phyloP scores from a whole-genome alignment of 495 filamentous ascomycete species.

The Elasticomyces elasticus region DNA sequence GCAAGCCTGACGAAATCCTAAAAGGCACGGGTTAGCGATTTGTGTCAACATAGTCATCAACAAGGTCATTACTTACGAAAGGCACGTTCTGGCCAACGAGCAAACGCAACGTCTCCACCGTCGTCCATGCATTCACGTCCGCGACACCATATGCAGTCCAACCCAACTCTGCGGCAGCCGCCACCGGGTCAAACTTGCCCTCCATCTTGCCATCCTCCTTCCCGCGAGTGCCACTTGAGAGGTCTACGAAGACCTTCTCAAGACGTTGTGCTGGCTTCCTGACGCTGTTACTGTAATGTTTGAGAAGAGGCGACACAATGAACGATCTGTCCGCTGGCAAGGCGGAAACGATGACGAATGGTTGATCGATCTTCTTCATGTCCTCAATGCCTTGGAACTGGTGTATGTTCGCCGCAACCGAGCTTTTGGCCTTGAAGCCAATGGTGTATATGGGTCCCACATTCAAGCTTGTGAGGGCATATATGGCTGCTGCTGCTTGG shows the following conservation, averaged over 20 bases:
- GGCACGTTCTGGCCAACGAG: slow-evolving; percentile 78
- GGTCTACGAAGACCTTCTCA: slow-evolving; percentile 70
- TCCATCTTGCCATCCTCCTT: background rate
- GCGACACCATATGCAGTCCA: slow-evolving; percentile 71
- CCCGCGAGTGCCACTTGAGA: slow-evolving; percentile 53
- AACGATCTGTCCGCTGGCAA: slow-evolving; percentile 67
- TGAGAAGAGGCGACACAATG: slow-evolving; percentile 67
- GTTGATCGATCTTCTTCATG: slow-evolving; percentile 61
- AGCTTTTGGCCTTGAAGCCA: slow-evolving; percentile 61
- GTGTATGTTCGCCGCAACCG: slow-evolving; percentile 54
- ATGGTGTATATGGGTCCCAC: slow-evolving; percentile 74
- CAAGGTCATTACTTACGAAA: slow-evolving; percentile 43
- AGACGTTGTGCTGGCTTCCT: slow-evolving; percentile 22
- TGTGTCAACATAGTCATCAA: no score
- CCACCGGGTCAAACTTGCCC: slow-evolving; percentile 58
- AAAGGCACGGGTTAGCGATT: no score
- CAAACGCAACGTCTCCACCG: slow-evolving; percentile 65
- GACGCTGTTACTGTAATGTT: slow-evolving; percentile 42
- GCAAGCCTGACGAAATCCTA: slow-evolving; percentile 71
- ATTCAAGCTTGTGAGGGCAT: slow-evolving; percentile 62
- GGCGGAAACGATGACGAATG: slow-evolving; percentile 71
- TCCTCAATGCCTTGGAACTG: slow-evolving; percentile 73
- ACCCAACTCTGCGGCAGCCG: slow-evolving; percentile 56
- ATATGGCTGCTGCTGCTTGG: slow-evolving; percentile 65
- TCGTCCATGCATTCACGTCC: slow-evolving; percentile 72